These are phyloP conservation scores for Penicillium expansum DNA, from an alignment of 2,329 filamentous ascomycete genomes.

Conservation along the genomic window DNA sequence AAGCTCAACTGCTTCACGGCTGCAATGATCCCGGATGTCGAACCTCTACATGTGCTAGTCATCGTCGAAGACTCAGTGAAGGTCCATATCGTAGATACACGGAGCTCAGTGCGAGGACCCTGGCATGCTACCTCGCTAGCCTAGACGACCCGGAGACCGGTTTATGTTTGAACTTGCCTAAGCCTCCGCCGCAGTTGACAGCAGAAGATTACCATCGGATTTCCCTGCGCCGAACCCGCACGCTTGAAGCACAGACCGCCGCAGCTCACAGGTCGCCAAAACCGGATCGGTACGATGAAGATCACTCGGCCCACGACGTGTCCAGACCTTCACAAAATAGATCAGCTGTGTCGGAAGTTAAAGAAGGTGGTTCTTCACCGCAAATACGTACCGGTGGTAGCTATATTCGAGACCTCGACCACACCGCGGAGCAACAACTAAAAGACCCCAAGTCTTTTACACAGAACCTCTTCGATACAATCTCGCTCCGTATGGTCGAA, in stretches of 20 bases:
- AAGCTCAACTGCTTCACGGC: constrained; percentile 77
- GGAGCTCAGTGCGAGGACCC: constrained; percentile 72
- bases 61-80: constrained; percentile 64
- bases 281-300: not conserved
- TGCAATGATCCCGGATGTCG: constrained; percentile 68
- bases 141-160: constrained; percentile 71
- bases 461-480: constrained; percentile 55
- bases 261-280: constrained; percentile 5
- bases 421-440: constrained; percentile 26
- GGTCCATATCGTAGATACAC: constrained; percentile 76
- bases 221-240: constrained; percentile 33
- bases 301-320: not conserved
- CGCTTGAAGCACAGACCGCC: constrained; percentile 22
- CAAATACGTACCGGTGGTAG: constrained; percentile 7
- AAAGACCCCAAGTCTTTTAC: constrained; percentile 63
- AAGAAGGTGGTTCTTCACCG: not conserved
- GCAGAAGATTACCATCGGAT: constrained; percentile 27
- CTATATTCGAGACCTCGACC: constrained; percentile 21
- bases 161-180: constrained; percentile 58
- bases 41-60: constrained; percentile 78
- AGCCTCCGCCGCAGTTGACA: constrained; percentile 27
- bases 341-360: not conserved
- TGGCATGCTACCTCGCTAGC: constrained; percentile 77
- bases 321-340: not conserved
- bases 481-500: constrained; percentile 46